Evolutionary conservation across 2,329 filamentous ascomycete genomes (phyloP).

Genomic region (Nothomitra cinnamomea): DNA sequence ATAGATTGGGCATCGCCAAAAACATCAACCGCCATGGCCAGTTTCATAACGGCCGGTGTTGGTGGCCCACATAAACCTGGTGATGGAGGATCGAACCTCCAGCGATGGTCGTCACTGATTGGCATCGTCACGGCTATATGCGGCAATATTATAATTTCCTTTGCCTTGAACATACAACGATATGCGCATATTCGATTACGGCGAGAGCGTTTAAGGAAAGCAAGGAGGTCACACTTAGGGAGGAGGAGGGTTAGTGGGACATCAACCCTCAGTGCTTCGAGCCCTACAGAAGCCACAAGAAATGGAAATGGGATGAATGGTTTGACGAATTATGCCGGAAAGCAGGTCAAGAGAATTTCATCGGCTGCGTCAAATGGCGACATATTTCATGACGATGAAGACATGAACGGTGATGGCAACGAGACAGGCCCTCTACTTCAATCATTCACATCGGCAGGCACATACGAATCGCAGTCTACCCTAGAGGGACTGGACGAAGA

Average conservation of each 20-base stretch:
- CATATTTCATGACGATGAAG: slow-evolving; percentile 13
- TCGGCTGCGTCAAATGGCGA: slow-evolving; percentile 1
- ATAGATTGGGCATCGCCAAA: not conserved
- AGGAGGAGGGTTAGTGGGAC: slow-evolving; percentile 33
- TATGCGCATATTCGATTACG: slow-evolving; percentile 84
- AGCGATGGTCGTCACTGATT: slow-evolving; percentile 73
- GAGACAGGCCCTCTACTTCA: slow-evolving; percentile 36
- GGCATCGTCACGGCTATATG: slow-evolving; percentile 85
- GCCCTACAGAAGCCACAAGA: not conserved
- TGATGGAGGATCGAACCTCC: slow-evolving; percentile 5
- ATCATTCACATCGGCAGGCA: slow-evolving; percentile 31
- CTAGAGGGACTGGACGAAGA: slow-evolving; percentile 1
- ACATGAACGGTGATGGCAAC: slow-evolving; percentile 21
- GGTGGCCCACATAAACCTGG: not conserved
- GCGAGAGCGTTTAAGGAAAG: slow-evolving; percentile 49
- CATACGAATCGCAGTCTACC: slow-evolving; percentile 13
- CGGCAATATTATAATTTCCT: slow-evolving; percentile 84
- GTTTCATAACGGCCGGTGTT: not conserved
- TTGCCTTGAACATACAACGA: slow-evolving; percentile 89
- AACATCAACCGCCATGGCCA: not conserved
- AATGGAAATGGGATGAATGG: not conserved
- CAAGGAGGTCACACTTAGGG: slow-evolving; percentile 32
- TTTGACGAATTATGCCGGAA: not conserved
- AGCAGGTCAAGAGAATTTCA: not conserved
- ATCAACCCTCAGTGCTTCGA: not conserved